Base-by-base conservation (phyloP, 2,329 filamentous ascomycete genomes). In the Trichoderma sp. region DNA sequence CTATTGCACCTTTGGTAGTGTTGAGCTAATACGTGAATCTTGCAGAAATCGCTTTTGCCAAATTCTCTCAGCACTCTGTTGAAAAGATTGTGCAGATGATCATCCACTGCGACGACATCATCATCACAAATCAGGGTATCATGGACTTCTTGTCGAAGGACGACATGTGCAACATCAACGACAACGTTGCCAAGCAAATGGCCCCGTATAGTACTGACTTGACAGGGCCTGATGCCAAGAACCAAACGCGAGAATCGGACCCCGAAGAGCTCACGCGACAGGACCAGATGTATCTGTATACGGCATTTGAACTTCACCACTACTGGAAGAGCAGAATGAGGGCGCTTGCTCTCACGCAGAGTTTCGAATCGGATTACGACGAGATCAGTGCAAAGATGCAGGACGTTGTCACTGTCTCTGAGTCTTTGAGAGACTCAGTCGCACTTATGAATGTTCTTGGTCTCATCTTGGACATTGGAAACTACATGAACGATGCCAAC, bases 401-500 rank as follows among this genome's bases (percentile, higher is more conserved):
- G 71, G 89, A 95, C 70, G 89, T 99, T n/a, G 91, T 96, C 39
- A 83, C 83, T 34, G 93, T 97, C 9, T 94, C 94, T 5, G 94
- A 98, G 80, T 92, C 93, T 10, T 82, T 99, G 65, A 88, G 94
- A 57, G 93, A 97, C 76, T 97, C 94, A 1, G 93, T 97, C 29
- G 91, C 93, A 29, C 82, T 99, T 74, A 97, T 98, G 90, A 97
- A 97, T 72, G 93, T 99, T 56, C 87, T 99, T 67, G 94, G 94
- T 68, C 86, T 98, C 70, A 99, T 99, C 79, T 84, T 99, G 74
- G 94, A 97, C 78, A 97, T 99, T 76, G 95, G 95, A 79, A 99
- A 99, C 80, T 99, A 97, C 85, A 99, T 99, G 95, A 99, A 99
- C 83, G 95, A 98, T 77, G 91, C 94, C 66, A 98, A 97, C 82